Conservation (phyloP, 1,284 basidiomycete species). For the Cerrena zonata region DNA sequence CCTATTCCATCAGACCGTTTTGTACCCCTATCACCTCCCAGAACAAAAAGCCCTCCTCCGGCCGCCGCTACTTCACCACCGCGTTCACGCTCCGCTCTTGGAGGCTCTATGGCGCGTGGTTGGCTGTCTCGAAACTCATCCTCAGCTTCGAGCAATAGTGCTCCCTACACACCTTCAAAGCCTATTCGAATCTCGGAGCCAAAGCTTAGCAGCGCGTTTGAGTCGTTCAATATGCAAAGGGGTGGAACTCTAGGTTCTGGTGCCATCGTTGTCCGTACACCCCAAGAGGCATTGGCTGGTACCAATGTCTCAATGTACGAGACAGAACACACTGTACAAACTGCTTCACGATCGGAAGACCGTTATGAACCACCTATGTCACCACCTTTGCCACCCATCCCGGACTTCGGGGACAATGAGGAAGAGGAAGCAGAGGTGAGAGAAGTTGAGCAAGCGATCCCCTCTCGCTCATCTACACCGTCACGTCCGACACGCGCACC, state of each 20-base stretch:
- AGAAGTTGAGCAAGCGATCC: conserved; percentile 9
- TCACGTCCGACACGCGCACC: conserved; percentile 33
- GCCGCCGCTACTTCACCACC: not conserved
- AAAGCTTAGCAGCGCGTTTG: conserved; percentile 45
- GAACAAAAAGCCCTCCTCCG: conserved; percentile 1
- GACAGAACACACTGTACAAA: conserved; percentile 9
- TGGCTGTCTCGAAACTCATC: conserved; percentile 32
- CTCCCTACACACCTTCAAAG: conserved; percentile 34
- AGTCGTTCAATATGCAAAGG: conserved; percentile 34
- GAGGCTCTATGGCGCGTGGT: not conserved
- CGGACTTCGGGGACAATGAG: conserved; percentile 23
- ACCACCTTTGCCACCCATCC: conserved; percentile 54
- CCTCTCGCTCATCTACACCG: conserved; percentile 22
- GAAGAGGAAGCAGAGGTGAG: conserved; percentile 10
- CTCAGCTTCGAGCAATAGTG: conserved; percentile 14
- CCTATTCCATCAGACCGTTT: conserved; percentile 2
- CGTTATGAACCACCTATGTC: conserved; percentile 10
- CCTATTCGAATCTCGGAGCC: conserved; percentile 58
- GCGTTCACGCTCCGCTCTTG: conserved; percentile 1
- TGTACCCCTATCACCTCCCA: conserved; percentile 1
- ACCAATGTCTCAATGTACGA: conserved; percentile 6
- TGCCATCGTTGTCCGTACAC: conserved; percentile 67
- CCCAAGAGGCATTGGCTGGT: conserved; percentile 59
- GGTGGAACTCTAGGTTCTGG: conserved; percentile 56
- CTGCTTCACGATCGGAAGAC: conserved; percentile 3